A percentile compares a stretch with the other conserved stretches of the same genome.
These are phyloP conservation scores for Suillus subaureus DNA, from an alignment of 768 basidiomycete genomes.

Conservation along the genomic window DNA sequence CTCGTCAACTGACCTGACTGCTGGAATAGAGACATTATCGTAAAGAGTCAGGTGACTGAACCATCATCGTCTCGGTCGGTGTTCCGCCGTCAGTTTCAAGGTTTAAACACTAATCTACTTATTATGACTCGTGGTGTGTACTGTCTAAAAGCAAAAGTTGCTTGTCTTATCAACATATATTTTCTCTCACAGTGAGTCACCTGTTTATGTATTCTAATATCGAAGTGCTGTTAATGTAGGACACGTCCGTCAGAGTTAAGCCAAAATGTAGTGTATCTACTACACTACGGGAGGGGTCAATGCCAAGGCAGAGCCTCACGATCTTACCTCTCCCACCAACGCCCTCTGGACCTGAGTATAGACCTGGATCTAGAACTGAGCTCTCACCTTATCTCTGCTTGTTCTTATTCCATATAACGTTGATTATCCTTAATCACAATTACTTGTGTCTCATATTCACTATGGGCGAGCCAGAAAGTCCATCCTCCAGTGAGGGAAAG, in stretches of 20 bases:
- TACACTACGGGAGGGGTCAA: background rate
- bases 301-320: constrained; percentile 12
- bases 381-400: constrained; percentile 20
- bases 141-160: background rate
- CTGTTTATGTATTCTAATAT: background rate
- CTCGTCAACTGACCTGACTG: background rate
- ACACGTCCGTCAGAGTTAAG: background rate
- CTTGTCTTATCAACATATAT: background rate
- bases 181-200: background rate
- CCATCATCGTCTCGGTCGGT: background rate
- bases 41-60: background rate
- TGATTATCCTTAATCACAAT: background rate
- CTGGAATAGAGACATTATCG: background rate
- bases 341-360: constrained; percentile 54
- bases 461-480: background rate
- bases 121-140: background rate
- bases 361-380: constrained; percentile 53
- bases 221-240: background rate
- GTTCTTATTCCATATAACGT: background rate
- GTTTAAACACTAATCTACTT: background rate
- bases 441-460: background rate
- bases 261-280: too few relatives aligned
- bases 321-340: constrained; percentile 36
- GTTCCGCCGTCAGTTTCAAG: background rate
- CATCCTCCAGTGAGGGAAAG: constrained; percentile 20